Evolutionary conservation across 2,329 filamentous ascomycete genomes (phyloP).

Genomic region (Penicillium sp.): DNA sequence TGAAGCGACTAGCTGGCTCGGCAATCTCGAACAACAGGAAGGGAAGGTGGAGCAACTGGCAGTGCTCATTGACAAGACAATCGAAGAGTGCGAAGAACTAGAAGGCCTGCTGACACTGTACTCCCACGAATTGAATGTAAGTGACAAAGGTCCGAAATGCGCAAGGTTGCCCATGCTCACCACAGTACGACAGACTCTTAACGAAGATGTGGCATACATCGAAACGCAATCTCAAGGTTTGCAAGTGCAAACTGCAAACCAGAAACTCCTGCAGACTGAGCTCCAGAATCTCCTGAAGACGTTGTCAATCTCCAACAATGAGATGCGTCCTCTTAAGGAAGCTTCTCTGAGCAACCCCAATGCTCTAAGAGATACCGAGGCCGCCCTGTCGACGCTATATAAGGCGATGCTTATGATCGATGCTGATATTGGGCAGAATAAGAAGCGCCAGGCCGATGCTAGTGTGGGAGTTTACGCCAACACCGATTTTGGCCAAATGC

Average conservation of each 20-base stretch:
- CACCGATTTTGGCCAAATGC: conserved; percentile 78
- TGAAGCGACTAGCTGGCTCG: conserved; percentile 89
- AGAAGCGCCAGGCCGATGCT: conserved; percentile 49
- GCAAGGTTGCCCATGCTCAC: not conserved
- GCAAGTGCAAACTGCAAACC: conserved; percentile 95
- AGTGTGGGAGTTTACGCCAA: conserved; percentile 63
- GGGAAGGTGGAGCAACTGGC: conserved; percentile 86
- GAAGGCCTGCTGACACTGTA: conserved; percentile 93
- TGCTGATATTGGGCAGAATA: conserved; percentile 65
- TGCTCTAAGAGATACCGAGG: conserved; percentile 75
- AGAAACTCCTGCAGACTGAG: conserved; percentile 88
- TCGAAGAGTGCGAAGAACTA: conserved; percentile 91
- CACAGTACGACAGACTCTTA: conserved; percentile 65
- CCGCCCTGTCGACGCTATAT: conserved; percentile 75
- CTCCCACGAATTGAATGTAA: conserved; percentile 85
- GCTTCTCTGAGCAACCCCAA: conserved; percentile 69
- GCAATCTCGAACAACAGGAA: conserved; percentile 79
- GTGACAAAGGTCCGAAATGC: conserved; percentile 29
- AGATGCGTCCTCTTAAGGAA: conserved; percentile 70
- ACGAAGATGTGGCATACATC: conserved; percentile 94
- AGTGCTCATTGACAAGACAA: conserved; percentile 80
- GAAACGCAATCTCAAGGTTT: conserved; percentile 96
- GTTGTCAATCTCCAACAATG: conserved; percentile 76
- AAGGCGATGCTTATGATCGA: conserved; percentile 94
- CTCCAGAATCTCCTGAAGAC: conserved; percentile 85